Conservation (phyloP, 179 eudicot genomes). For the Silene vulgaris region DNA sequence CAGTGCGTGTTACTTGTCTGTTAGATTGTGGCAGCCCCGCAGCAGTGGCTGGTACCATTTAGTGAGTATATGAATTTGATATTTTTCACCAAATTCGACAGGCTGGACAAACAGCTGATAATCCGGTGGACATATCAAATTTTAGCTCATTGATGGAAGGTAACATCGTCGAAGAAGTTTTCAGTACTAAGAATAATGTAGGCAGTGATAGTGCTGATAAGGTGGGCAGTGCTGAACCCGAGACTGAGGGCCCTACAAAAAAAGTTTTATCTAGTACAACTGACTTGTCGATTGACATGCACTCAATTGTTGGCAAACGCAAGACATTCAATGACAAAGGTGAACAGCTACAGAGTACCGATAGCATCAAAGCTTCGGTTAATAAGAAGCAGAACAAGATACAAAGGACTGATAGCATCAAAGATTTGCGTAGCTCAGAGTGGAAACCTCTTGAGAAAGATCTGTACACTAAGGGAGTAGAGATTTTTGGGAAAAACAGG, state of each 20-base stretch:
- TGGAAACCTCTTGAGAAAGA: constrained; percentile 93
- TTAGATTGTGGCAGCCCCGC: too few species aligned
- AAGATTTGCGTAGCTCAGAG: constrained; percentile 29
- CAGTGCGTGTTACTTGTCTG: not conserved
- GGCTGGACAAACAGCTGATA: constrained; percentile 26
- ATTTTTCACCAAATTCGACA: constrained; percentile 10
- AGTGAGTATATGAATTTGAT: constrained; percentile 3
- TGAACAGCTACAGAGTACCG: constrained; percentile 25
- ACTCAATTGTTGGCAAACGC: constrained; percentile 28
- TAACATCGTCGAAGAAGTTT: constrained; percentile 21
- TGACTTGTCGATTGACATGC: constrained; percentile 15
- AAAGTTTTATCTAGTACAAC: constrained; percentile 10
- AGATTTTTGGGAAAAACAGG: constrained; percentile 95
- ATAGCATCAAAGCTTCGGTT: constrained; percentile 30
- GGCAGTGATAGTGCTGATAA: constrained; percentile 20
- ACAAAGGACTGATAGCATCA: constrained; percentile 5
- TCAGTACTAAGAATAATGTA: constrained; percentile 24
- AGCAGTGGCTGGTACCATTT: not conserved
- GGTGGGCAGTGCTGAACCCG: constrained; percentile 12
- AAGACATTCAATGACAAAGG: constrained; percentile 28
- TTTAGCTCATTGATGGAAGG: constrained; percentile 20
- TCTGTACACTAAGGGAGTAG: constrained; percentile 68
- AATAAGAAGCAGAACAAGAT: constrained; percentile 47
- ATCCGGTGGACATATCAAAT: constrained; percentile 28
- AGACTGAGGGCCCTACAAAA: constrained; percentile 4